Base-by-base conservation (phyloP, 2,329 filamentous ascomycete species). In the Mollisia scopiformis region DNA sequence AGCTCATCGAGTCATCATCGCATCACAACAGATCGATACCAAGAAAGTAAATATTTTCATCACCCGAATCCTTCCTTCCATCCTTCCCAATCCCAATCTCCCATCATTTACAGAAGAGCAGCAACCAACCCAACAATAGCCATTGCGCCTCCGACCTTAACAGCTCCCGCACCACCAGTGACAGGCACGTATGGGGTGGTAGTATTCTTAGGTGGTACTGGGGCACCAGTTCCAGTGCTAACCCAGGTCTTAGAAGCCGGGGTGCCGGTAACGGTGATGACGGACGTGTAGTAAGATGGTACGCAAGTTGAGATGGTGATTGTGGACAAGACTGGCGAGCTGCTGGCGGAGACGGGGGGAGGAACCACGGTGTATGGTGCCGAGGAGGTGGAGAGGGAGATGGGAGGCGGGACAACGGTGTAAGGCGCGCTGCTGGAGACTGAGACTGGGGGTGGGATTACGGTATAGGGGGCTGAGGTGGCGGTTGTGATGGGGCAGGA, bases 401-500 rank as follows among this genome's bases (percentile, higher is more conserved):
- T 31, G n/a, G 58, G 27, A 21, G 43, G 41, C 41, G 51, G 41
- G 31, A 30, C 51, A 43, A 35, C 19, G 6, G 39, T 8, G 37
- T 41, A 60, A 2, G 46, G n/a, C n/a, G 55, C 35, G n/a, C n/a
- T 41, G 37, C 19, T n/a, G 14, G 14, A 19, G 16, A 35, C 30
- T 27, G 30, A 53, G n/a, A 37, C 52, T 55, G 54, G 57, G 5
- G 54, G 50, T 19, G 59, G 27, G 27, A 46, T 13, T 21, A 25
- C 11, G 35, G 47, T 37, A 54, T 31, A 19, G 30, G 28, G 28
- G 33, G 55, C 35, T 14, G 28, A 11, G 37, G 35, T 16, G 25
- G 49, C 16, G 8, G 16, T 31, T 28, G 72, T 67, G 16, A 74
- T 71, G 16, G 75, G 75, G 71, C 75, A 75, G 55, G 76, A 68